phyloP scores from a whole-genome alignment of 495 filamentous ascomycete species.

The Cercophora sp. region DNA sequence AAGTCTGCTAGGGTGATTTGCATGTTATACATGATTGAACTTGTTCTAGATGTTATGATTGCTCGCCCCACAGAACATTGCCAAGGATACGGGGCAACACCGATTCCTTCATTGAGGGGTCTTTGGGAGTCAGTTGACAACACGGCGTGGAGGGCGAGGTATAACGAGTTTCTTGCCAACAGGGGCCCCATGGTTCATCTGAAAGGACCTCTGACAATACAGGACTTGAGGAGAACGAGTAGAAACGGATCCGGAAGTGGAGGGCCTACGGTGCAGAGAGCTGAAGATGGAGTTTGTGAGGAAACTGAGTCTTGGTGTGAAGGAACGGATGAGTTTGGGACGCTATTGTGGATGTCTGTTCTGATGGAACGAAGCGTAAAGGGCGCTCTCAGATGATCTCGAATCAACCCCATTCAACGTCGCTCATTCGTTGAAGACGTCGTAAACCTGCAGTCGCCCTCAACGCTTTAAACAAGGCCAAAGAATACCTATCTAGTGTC shows the following conservation, averaged over 20 bases:
- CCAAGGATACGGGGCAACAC: neutral
- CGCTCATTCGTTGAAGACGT: too few relatives aligned
- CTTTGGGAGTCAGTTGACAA: conserved; percentile 5
- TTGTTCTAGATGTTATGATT: conserved; percentile 7
- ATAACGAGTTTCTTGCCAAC: neutral
- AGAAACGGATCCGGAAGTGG: too few relatives aligned
- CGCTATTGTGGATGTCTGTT: conserved; percentile 8
- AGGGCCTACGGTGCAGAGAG: too few relatives aligned
- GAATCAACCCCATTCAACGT: too few relatives aligned
- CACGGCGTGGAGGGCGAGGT: neutral
- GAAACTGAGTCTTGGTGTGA: conserved; percentile 5
- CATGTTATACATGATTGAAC: conserved; percentile 1
- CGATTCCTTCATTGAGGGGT: neutral
- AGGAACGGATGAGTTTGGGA: conserved; percentile 4
- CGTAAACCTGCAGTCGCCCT: too few relatives aligned
- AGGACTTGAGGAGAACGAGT: too few relatives aligned
- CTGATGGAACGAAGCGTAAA: conserved; percentile 2
- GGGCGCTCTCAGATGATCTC: too few relatives aligned
- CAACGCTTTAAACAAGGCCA: too few relatives aligned
- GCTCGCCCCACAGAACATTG: neutral
- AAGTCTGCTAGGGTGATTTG: too few relatives aligned
- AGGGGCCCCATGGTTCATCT: neutral
- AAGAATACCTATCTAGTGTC: too few relatives aligned
- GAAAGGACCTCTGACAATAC: neutral
- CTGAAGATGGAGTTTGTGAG: neutral